phyloP scores from a whole-genome alignment of 768 basidiomycete species.

The Pisolithus sp. region DNA sequence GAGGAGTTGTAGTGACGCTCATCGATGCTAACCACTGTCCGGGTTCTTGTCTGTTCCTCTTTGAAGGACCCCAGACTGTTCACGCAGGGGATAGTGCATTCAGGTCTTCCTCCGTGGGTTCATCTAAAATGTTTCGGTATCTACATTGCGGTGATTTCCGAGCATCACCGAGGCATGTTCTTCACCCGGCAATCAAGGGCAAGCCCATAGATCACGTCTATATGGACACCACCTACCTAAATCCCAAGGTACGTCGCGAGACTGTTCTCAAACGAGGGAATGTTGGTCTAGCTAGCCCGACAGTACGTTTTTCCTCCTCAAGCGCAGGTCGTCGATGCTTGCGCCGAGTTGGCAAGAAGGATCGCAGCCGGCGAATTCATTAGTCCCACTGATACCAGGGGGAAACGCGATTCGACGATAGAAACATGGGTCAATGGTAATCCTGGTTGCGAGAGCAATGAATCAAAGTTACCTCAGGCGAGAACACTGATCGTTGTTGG shows the following conservation, averaged over 20 bases:
- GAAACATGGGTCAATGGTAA: conserved; percentile 43
- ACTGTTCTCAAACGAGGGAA: neutral
- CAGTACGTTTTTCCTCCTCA: conserved; percentile 95
- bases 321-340: conserved; percentile 88
- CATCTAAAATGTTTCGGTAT: conserved; percentile 70
- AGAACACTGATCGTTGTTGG: conserved; percentile 64
- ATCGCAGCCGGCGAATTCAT: conserved; percentile 40
- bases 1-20: conserved; percentile 82
- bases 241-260: conserved; percentile 56
- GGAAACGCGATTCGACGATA: conserved; percentile 34
- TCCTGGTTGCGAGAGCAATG: conserved; percentile 16
- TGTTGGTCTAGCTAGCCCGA: conserved; percentile 5
- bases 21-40: conserved; percentile 99
- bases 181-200: conserved; percentile 77
- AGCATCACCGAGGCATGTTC: conserved; percentile 80
- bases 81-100: conserved; percentile 81
- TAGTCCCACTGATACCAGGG: conserved; percentile 18
- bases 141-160: conserved; percentile 94
- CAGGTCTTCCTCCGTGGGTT: conserved; percentile 66
- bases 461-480: conserved; percentile 33
- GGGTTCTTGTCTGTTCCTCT: conserved; percentile 90
- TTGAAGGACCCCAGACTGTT: conserved; percentile 85
- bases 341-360: conserved; percentile 71
- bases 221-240: conserved; percentile 93
- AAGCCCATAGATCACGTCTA: conserved; percentile 85